Base-by-base conservation (phyloP, 139 green algal genomes). In the Edaphochlamys debaryana region DNA sequence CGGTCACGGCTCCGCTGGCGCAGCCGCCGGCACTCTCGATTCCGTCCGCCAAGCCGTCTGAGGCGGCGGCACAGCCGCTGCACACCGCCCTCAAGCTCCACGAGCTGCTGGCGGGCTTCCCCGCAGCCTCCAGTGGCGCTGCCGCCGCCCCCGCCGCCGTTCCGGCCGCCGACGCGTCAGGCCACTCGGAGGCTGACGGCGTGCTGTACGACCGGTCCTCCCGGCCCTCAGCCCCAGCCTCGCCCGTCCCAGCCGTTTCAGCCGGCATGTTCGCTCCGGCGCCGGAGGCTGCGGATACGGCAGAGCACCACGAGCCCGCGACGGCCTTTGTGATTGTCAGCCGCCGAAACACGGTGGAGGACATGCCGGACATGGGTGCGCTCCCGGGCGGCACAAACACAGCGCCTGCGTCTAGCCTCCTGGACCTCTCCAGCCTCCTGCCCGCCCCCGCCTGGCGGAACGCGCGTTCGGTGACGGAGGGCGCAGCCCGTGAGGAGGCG, bases 281-380 rank as follows among this genome's bases (percentile, higher is more conserved):
- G n/a, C n/a, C n/a, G n/a, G n/a, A n/a, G n/a, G n/a, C n/a, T 23
- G 30, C 29, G 30, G 27, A 3, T 29, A 4, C 60, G 60, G 29
- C 34, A 9, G 32, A 63, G 15, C 42, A 50, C 42, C 37, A 37
- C 1, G 76, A 82, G 62, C 76, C 62, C 2, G 76, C 76, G 22
- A 82, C 76, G 23, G 76, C 34, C 60, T 82, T 82, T n/a, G 76
- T 69, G 23, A 82, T 82, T n/a, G 17, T 82, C 32, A 71, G 60
- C 42, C 62, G 76, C 23, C 48, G 76, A 4, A 27, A 27, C 13
- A 82, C 76, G 25, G 42, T 22, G 17, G 64, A 69, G 64, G 64
- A 27, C 3, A 11, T 67, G 36, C 34, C 20, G 36, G 64, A 42
- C 11, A 9, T 54, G 45, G 45, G 45, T 13, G 45, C 45, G 45